Percentiles rank a stretch among this genome's conserved stretches.
phyloP scores from a whole-genome alignment of 169 alveolate genomes.

The Cryptosporidium muris region DNA sequence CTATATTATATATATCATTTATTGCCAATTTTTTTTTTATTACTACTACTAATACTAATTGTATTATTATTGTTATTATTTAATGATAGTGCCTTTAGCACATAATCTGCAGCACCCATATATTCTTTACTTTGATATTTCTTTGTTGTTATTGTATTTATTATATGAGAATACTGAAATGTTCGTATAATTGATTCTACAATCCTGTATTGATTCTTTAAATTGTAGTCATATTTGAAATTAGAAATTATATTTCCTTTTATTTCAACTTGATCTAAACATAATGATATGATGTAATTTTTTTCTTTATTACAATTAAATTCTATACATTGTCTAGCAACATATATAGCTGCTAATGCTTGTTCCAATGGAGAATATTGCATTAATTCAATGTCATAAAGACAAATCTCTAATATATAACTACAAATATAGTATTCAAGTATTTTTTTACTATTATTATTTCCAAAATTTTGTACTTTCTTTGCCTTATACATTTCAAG shows the following conservation, averaged over 20 bases:
- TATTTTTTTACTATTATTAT: conserved; percentile 24
- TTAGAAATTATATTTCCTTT: neutral
- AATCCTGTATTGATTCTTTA: conserved; percentile 16
- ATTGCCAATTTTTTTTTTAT: neutral
- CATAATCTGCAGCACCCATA: conserved; percentile 70
- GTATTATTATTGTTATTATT: neutral
- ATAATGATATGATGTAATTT: neutral
- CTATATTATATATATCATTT: neutral
- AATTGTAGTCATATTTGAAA: too few species aligned
- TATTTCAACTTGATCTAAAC: neutral
- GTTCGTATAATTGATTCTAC: conserved; percentile 46
- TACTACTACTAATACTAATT: neutral
- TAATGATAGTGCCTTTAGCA: conserved; percentile 7
- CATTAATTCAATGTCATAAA: conserved; percentile 54
- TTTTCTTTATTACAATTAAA: conserved; percentile 9
- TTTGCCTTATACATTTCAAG: conserved; percentile 54
- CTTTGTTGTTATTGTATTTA: conserved; percentile 36
- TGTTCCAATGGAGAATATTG: conserved; percentile 62
- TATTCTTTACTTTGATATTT: conserved; percentile 48
- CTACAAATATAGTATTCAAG: conserved; percentile 60
- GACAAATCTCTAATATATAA: conserved; percentile 39
- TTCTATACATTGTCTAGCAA: conserved; percentile 66
- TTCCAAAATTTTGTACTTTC: conserved; percentile 22
- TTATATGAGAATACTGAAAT: conserved; percentile 25
- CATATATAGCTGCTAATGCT: conserved; percentile 37